Evolutionary conservation across 2,329 filamentous ascomycete genomes (phyloP), one percentile per base, ranked within the genome.

Genomic region (Penicillium italicum): DNA sequence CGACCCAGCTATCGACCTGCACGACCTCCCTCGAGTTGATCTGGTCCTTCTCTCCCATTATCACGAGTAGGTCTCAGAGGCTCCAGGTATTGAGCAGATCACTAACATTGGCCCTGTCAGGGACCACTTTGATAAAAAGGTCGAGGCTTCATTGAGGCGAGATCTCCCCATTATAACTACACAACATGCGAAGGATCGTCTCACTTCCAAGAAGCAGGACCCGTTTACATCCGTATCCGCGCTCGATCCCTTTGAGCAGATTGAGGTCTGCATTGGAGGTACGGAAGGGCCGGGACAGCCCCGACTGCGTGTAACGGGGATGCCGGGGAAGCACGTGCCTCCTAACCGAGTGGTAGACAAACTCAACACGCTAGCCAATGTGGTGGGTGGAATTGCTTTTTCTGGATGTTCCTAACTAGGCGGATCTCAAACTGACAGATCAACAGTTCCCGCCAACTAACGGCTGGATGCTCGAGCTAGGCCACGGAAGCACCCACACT

Each of bases 391-490:
- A 4, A 0, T 14, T 14, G n/a, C 5, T 12, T 16, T 20, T 20
- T 40, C 18, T 5, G 36, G 67, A n/a, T 33, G 1, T 38, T 38
- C 22, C 11, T 24, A 12, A n/a, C 8, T 38, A 14, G 11, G 16
- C 11, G 22, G 12, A 12, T 16, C 4, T 22, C 14, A 7, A 24
- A 1, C 47, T 41, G 24, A 50, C 26, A 41, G 4, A 22, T 5
- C 20, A 10, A 34, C 70, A 79, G 50, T 79, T 87, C 4, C 85
- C 85, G 5, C 85, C 84, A 2, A 86, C 82, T 1, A 87, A 87
- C 64, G 85, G 85, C 31, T 88, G 85, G 84, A 81, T 88, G 72
- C 58, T 88, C 4, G 84, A 88, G 67, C 71, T 88, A 10, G 84
- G 85, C 1, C 78, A 81, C 61, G 62, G 69, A 28, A 53, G 65